Conservation (phyloP, 768 basidiomycete species). For the Saitozyma sp. region DNA sequence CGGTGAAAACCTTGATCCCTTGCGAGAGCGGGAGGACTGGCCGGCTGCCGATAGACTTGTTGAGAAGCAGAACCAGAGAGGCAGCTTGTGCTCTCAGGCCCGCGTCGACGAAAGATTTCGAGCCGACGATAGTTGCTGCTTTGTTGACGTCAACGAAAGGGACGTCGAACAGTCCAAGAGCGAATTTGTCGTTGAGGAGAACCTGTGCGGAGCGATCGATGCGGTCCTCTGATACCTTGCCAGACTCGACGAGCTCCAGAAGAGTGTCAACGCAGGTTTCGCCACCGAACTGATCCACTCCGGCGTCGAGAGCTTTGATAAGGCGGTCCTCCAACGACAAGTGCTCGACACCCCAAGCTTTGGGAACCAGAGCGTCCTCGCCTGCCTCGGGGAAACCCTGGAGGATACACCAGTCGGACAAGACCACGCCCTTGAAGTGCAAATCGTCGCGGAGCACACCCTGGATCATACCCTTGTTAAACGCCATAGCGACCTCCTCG, state of each 20-base stretch:
- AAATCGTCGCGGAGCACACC: slow-evolving; percentile 11
- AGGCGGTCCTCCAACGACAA: slow-evolving; percentile 14
- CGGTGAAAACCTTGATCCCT: slow-evolving; percentile 2
- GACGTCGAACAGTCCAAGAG: slow-evolving; percentile 12
- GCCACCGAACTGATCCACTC: slow-evolving; percentile 19
- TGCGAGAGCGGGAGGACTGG: slow-evolving; percentile 2
- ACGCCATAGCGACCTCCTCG: slow-evolving; percentile 18
- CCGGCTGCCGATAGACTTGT: not conserved
- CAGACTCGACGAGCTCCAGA: slow-evolving; percentile 11
- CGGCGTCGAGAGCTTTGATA: slow-evolving; percentile 15
- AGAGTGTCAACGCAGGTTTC: slow-evolving; percentile 15
- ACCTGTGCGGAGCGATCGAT: slow-evolving; percentile 14
- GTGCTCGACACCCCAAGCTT: slow-evolving; percentile 20
- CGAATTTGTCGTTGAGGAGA: slow-evolving; percentile 10
- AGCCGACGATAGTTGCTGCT: slow-evolving; percentile 8
- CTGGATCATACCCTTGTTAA: slow-evolving; percentile 14
- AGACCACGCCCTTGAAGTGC: slow-evolving; percentile 10
- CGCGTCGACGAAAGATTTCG: slow-evolving; percentile 1
- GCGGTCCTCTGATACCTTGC: slow-evolving; percentile 11
- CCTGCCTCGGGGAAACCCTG: slow-evolving; percentile 5
- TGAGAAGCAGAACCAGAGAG: slow-evolving; percentile 6
- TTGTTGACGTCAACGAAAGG: slow-evolving; percentile 13
- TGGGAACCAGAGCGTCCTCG: slow-evolving; percentile 10
- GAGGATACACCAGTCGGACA: slow-evolving; percentile 21
- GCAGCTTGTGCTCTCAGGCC: slow-evolving; percentile 12